These are phyloP conservation scores for Didymella pomorum DNA, from an alignment of 2,329 filamentous ascomycete species.

Conservation along the genomic window DNA sequence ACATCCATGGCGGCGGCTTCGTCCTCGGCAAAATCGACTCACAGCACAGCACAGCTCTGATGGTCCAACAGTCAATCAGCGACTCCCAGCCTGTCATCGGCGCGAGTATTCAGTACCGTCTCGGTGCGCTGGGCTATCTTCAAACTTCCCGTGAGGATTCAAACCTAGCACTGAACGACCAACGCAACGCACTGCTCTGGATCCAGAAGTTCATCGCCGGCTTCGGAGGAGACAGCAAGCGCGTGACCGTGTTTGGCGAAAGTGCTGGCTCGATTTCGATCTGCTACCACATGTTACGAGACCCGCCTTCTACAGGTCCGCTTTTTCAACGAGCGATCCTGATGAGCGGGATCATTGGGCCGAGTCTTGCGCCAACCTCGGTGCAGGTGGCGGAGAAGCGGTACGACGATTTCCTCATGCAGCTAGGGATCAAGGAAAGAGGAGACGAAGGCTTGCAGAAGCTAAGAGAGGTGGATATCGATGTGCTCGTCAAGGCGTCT, in stretches of 20 bases:
- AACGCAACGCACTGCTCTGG: constrained; percentile 49
- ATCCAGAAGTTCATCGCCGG: constrained; percentile 44
- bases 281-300: constrained; percentile 30
- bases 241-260: constrained; percentile 54
- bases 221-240: constrained; percentile 46
- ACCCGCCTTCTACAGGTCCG: constrained; percentile 20
- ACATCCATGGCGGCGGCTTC: constrained; percentile 63
- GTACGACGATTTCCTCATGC: constrained; percentile 34
- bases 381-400: constrained; percentile 14
- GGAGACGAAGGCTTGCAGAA: constrained; percentile 22
- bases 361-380: constrained; percentile 21
- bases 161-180: constrained; percentile 40
- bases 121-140: constrained; percentile 44
- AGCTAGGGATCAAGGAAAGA: constrained; percentile 22
- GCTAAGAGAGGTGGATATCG: constrained; percentile 8
- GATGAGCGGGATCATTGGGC: constrained; percentile 33
- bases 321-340: constrained; percentile 33
- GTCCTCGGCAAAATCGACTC: constrained; percentile 47
- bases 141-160: constrained; percentile 52
- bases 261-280: constrained; percentile 52
- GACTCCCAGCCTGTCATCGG: constrained; percentile 25
- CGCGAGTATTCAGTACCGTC: constrained; percentile 36
- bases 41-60: constrained; percentile 33
- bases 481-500: constrained; percentile 1
- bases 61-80: constrained; percentile 35